A percentile compares a stretch with the other conserved stretches of the same genome.
phyloP scores from a whole-genome alignment of 208 protist genomes.

The Porcisia hertigi region DNA sequence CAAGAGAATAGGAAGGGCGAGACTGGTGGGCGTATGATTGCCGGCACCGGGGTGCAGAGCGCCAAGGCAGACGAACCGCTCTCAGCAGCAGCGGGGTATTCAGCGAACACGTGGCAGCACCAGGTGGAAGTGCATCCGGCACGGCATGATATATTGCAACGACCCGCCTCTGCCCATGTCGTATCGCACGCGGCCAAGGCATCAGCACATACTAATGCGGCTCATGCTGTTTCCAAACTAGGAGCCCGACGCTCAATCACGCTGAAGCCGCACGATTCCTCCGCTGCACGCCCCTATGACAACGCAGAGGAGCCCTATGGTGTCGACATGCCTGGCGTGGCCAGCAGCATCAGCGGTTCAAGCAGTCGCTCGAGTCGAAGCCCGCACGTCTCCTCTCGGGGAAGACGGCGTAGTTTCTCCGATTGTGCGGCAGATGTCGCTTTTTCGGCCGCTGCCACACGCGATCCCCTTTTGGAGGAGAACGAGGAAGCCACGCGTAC shows the following conservation, averaged over 20 bases:
- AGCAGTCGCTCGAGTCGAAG: background rate
- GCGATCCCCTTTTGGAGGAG: background rate
- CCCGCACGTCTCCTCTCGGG: background rate
- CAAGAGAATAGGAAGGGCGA: background rate
- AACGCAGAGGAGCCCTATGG: background rate
- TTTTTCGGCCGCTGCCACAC: background rate
- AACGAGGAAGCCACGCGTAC: background rate
- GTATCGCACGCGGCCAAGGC: background rate
- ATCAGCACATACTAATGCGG: background rate
- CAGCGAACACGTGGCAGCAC: background rate
- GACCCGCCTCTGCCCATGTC: conserved; percentile 5
- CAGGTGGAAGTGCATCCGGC: background rate
- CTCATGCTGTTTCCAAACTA: background rate
- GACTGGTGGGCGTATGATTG: background rate
- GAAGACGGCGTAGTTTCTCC: background rate
- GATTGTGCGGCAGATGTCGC: background rate
- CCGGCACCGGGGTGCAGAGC: background rate
- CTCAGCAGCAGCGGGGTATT: background rate
- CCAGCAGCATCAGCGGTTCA: background rate
- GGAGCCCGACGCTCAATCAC: background rate
- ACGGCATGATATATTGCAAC: conserved; percentile 21
- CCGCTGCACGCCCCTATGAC: background rate
- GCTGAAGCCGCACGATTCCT: background rate
- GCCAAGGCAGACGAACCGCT: background rate
- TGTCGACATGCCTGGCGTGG: background rate